Conservation (phyloP, 805 yeast genomes). For the Huiozyma sinensis region DNA sequence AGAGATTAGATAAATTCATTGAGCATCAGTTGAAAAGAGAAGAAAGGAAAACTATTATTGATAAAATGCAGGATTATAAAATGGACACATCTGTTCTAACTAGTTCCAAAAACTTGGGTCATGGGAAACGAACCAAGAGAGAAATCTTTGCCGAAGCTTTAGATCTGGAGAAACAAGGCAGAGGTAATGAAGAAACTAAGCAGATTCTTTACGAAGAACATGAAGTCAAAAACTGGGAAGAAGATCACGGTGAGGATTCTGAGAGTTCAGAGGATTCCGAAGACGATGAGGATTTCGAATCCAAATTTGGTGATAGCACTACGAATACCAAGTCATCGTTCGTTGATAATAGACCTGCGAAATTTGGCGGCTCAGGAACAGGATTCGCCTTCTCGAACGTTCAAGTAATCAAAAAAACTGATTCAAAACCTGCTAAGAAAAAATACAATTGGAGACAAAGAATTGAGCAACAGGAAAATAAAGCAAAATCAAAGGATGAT, state of each 20-base stretch:
- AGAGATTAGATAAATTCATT: constrained; percentile 83
- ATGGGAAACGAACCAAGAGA: constrained; percentile 54
- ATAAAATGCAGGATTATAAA: constrained; percentile 51
- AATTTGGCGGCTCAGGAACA: constrained; percentile 48
- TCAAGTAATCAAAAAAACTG: constrained; percentile 34
- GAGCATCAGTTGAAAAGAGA: constrained; percentile 84
- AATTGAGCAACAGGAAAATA: constrained; percentile 37
- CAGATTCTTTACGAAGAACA: constrained; percentile 63
- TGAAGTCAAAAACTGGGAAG: constrained; percentile 52
- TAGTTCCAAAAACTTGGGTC: constrained; percentile 71
- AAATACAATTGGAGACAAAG: constrained; percentile 67
- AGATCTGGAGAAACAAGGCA: constrained; percentile 59
- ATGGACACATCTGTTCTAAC: constrained; percentile 62
- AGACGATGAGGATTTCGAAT: constrained; percentile 18
- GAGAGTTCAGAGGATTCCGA: constrained; percentile 18
- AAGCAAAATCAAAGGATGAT: constrained; percentile 40
- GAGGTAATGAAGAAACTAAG: constrained; percentile 47
- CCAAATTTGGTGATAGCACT: constrained; percentile 16
- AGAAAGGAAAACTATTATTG: constrained; percentile 68
- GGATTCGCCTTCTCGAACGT: constrained; percentile 62
- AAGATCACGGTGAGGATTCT: constrained; percentile 11
- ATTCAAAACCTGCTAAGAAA: constrained; percentile 29
- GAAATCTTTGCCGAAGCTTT: constrained; percentile 70
- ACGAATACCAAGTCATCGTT: constrained; percentile 33
- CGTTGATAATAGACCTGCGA: constrained; percentile 60